Percentiles rank a stretch among this genome's conserved stretches.
Evolutionary conservation across 176 grass and related monocot species (phyloP).

Genomic region (Oryza glumipatula): DNA sequence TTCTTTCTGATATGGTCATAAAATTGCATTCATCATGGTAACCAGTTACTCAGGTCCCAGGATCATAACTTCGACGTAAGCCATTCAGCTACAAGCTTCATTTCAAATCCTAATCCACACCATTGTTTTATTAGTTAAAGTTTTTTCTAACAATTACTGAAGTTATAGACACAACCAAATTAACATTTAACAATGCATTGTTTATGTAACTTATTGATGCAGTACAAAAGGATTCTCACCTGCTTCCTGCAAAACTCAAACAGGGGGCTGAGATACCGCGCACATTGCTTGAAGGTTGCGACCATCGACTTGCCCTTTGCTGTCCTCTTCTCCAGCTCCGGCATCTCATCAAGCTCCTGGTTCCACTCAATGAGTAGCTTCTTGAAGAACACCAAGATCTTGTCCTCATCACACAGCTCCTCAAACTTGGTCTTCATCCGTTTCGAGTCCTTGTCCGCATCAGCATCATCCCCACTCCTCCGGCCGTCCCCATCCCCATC

Average conservation of each 20-base stretch:
- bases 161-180: background rate
- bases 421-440: constrained; percentile 79
- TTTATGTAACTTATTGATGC: background rate
- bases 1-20: constrained; percentile 21
- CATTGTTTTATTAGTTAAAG: background rate
- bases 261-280: constrained; percentile 77
- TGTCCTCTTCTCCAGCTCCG: constrained; percentile 73
- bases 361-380: constrained; percentile 88
- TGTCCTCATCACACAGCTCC: constrained; percentile 83
- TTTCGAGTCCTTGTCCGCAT: constrained; percentile 60
- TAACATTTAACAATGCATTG: background rate
- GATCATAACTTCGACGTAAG: background rate
- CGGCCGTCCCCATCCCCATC: constrained; percentile 43
- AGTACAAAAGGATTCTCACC: constrained; percentile 41
- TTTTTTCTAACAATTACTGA: background rate
- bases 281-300: constrained; percentile 93
- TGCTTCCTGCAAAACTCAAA: constrained; percentile 97
- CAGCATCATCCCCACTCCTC: constrained; percentile 55
- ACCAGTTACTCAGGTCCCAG: background rate
- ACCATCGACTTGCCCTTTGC: constrained; percentile 87
- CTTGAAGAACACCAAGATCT: constrained; percentile 94
- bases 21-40: background rate
- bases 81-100: background rate
- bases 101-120: constrained; percentile 26
- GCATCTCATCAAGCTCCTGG: constrained; percentile 83